Evolutionary conservation across 106 monocot species (phyloP).

Genomic region (Alisma plantagoaquatica): DNA sequence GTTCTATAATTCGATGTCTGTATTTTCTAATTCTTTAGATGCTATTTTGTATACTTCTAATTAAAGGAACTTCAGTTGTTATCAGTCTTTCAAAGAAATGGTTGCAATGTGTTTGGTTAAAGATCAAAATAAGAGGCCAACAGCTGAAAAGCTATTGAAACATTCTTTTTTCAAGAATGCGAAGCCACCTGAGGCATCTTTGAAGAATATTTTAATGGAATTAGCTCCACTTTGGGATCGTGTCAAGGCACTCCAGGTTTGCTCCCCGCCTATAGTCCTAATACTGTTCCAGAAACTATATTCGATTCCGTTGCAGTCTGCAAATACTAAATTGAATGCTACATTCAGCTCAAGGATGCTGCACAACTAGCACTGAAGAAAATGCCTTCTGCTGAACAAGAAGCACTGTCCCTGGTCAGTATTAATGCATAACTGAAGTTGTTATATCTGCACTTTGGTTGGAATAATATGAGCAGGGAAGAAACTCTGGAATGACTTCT

Average conservation of each 20-base stretch:
- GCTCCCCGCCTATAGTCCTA: too few species aligned
- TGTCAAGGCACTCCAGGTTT: slow-evolving; percentile 83
- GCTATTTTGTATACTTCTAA: slow-evolving; percentile 40
- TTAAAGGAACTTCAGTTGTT: slow-evolving; percentile 49
- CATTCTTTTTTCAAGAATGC: slow-evolving; percentile 81
- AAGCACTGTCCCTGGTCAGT: slow-evolving; percentile 79
- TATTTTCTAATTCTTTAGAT: neutral
- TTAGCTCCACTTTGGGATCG: slow-evolving; percentile 96
- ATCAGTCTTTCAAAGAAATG: slow-evolving; percentile 97
- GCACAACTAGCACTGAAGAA: slow-evolving; percentile 85
- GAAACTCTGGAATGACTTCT: too few species aligned
- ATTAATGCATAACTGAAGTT: too few species aligned
- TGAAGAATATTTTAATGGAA: slow-evolving; percentile 61
- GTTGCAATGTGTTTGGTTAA: slow-evolving; percentile 98
- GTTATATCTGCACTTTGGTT: too few species aligned
- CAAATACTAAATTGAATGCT: slow-evolving; percentile 1
- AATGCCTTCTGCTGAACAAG: slow-evolving; percentile 91
- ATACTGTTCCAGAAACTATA: too few species aligned
- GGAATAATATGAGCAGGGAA: too few species aligned
- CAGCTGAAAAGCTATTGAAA: slow-evolving; percentile 83
- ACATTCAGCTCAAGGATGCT: slow-evolving; percentile 72
- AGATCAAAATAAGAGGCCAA: slow-evolving; percentile 96
- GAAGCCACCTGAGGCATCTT: slow-evolving; percentile 57
- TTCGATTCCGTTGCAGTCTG: too few species aligned
- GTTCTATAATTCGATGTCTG: too few species aligned